Base-by-base conservation (phyloP, 768 basidiomycete genomes). In the Tricholoma sp. region DNA sequence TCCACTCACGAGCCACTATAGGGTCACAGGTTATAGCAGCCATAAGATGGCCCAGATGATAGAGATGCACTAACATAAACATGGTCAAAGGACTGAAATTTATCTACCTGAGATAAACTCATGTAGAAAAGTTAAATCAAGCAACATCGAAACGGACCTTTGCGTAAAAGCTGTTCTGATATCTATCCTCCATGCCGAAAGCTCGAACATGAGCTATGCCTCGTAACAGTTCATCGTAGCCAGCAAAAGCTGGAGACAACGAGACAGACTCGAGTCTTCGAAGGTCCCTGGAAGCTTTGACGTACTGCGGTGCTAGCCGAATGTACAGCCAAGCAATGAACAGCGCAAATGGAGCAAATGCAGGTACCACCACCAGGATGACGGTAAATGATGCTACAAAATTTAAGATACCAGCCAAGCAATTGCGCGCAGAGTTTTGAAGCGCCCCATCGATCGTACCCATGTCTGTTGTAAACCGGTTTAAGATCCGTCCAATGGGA, bases 401-500 rank as follows among this genome's bases (percentile, higher is more conserved):
- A 54, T 80, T 82, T 57, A 88, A 69, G 7, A 81, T 68, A 4
- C 85, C 85, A 4, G 77, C 75, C 12, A 88, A 66, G 50, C 83
- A 85, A 7, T 69, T 70, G 35, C 83, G 71, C 4, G 79, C 81
- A 5, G 85, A 85, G 52, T 70, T 71, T 61, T 84, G 80, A 1
- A 89, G 73, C 0, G 80, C 76, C 5, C 80, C 77, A 65, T 93
- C 90, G 43, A 91, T 83, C 5, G 84, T 85, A 52, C 84, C 84
- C 64, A 92, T 85, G 62, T 92, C 89, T 6, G 82, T 79, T 12
- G 86, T 88, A 65, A 93, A 89, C 16, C 92, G 81, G 64, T 92
- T 91, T 37, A 89, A 76, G 61, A 93, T 88, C 7, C 88, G 75
- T 9, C 91, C 91, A 37, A 87, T 83, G 1, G 88, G 88, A 3